phyloP scores from a whole-genome alignment of 2,329 filamentous ascomycete genomes.

The Neofusicoccum sp. region DNA sequence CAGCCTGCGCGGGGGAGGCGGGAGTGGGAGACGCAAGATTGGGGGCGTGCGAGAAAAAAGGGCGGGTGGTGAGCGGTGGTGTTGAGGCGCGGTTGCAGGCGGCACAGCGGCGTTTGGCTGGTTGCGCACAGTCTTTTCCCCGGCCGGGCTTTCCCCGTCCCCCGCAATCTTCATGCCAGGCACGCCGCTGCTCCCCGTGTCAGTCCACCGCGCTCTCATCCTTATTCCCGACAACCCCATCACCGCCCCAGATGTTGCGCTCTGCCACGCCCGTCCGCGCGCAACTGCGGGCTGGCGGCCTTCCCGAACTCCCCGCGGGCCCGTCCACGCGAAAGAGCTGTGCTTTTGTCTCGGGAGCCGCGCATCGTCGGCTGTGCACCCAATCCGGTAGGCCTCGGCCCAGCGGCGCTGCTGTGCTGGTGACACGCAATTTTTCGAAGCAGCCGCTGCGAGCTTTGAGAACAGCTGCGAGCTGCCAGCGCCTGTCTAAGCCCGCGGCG shows the following conservation, averaged over 20 bases:
- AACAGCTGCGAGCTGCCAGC: not conserved
- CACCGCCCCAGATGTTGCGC: not conserved
- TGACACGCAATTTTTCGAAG: not conserved
- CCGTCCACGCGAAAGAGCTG: not conserved
- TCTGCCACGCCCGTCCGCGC: not conserved
- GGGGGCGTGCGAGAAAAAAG: not conserved
- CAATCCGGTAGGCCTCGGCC: constrained; percentile 6
- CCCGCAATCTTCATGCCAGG: constrained; percentile 34
- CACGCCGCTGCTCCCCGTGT: not conserved
- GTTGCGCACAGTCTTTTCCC: not conserved
- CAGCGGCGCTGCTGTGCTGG: not conserved
- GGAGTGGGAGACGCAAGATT: constrained; percentile 21
- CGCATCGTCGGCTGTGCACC: constrained; percentile 8
- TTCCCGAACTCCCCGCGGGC: not conserved
- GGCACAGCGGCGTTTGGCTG: not conserved
- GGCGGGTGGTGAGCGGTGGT: not conserved
- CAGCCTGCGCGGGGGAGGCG: constrained; percentile 21
- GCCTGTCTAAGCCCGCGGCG: too few species aligned
- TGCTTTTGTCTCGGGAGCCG: not conserved
- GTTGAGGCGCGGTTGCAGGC: not conserved
- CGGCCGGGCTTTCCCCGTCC: not conserved
- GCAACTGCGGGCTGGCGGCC: not conserved
- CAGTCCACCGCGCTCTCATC: constrained; percentile 4
- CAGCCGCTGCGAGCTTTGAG: not conserved
- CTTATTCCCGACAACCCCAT: not conserved